phyloP scores from a whole-genome alignment of 2,329 filamentous ascomycete species.

The Elsinoe batatas region DNA sequence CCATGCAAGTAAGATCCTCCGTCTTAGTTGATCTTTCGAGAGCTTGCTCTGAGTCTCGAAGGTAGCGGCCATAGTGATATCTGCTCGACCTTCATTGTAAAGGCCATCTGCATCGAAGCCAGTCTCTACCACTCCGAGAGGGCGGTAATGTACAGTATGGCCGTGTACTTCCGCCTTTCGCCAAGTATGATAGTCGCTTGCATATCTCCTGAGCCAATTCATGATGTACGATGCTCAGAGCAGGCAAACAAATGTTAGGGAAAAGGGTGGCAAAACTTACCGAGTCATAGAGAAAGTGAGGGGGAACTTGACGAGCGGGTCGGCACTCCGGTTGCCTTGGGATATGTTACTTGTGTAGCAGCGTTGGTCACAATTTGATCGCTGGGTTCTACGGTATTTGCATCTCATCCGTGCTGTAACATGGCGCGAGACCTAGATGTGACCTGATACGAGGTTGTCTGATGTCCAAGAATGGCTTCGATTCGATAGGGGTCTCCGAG shows the following conservation, averaged over 20 bases:
- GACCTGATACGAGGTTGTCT: too few relatives aligned
- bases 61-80: constrained; percentile 32
- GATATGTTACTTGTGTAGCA: too few relatives aligned
- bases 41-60: constrained; percentile 28
- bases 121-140: constrained; percentile 35
- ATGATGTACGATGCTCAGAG: not conserved
- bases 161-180: constrained; percentile 18
- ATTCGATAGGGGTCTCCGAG: too few relatives aligned
- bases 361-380: too few relatives aligned
- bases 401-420: too few relatives aligned
- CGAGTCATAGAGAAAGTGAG: not conserved
- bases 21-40: constrained; percentile 21
- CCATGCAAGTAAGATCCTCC: constrained; percentile 15
- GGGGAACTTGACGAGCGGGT: too few relatives aligned
- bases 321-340: too few relatives aligned
- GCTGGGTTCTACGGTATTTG: too few relatives aligned
- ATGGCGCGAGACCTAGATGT: too few relatives aligned
- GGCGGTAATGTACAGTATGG: constrained; percentile 25
- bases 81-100: constrained; percentile 36
- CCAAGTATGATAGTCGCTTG: constrained; percentile 31
- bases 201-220: constrained; percentile 34
- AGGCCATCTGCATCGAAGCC: constrained; percentile 37
- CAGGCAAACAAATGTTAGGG: not conserved
- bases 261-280: not conserved
- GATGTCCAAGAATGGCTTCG: too few relatives aligned